Evolutionary conservation across 2,329 filamentous ascomycete genomes (phyloP).

Genomic region (Sarocladiaceae sp.): DNA sequence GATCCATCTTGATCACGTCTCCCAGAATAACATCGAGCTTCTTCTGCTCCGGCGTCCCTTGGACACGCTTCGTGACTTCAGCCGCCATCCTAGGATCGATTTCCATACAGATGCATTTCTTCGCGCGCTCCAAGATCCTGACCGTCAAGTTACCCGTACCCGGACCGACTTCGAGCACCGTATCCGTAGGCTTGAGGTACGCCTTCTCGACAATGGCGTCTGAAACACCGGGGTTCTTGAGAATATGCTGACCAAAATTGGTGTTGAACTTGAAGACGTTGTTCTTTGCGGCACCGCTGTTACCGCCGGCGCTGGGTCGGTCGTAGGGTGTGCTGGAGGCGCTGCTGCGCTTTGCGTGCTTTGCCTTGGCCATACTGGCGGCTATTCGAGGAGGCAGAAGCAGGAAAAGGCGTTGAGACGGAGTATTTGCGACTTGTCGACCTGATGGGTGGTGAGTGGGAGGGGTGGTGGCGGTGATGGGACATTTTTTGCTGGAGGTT

Average conservation of each 20-base stretch:
- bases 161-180: constrained; percentile 84
- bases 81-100: constrained; percentile 95
- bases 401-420: no score
- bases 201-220: constrained; percentile 69
- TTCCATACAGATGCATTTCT: constrained; percentile 78
- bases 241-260: constrained; percentile 77
- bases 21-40: constrained; percentile 83
- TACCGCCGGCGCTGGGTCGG: constrained; percentile 22
- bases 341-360: constrained; percentile 45
- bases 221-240: constrained; percentile 85
- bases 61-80: constrained; percentile 88
- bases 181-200: constrained; percentile 81
- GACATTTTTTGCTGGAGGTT: constrained; percentile 18
- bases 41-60: constrained; percentile 78
- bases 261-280: constrained; percentile 98
- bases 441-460: constrained; percentile 11
- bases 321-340: constrained; percentile 38
- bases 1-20: constrained; percentile 77
- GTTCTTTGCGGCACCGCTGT: constrained; percentile 43
- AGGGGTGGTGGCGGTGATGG: constrained; percentile 13
- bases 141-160: constrained; percentile 87
- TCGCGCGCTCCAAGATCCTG: constrained; percentile 79
- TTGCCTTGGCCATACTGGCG: constrained; percentile 45
- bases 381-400: constrained; percentile 3
- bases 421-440: background rate